Conservation (phyloP, 108 stramenopile species). For the Pseudonitzschia multiseries region DNA sequence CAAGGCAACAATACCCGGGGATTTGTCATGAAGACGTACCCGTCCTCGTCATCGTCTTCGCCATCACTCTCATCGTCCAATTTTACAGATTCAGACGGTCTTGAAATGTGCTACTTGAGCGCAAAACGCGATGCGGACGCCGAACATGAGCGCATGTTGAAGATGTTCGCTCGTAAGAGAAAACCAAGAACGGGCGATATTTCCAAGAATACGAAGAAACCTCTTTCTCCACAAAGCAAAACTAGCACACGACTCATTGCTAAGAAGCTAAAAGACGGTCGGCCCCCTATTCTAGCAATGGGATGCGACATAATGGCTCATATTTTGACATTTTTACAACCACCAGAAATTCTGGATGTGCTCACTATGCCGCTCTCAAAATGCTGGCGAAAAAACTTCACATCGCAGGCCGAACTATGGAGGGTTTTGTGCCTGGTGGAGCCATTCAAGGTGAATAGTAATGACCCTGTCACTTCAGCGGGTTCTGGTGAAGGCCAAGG, state of each 20-base stretch:
- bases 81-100: conserved; percentile 15
- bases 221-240: not conserved
- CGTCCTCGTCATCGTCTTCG: conserved; percentile 13
- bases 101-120: conserved; percentile 19
- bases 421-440: conserved; percentile 71
- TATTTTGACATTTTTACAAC: conserved; percentile 65
- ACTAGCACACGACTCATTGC: not conserved
- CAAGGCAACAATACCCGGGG: not conserved
- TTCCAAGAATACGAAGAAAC: conserved; percentile 1
- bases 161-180: conserved; percentile 14
- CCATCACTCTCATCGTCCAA: conserved; percentile 17
- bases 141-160: conserved; percentile 18
- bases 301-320: conserved; percentile 80
- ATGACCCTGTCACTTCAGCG: conserved; percentile 19
- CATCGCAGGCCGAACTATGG: conserved; percentile 75
- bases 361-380: conserved; percentile 77
- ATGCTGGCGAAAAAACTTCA: conserved; percentile 62
- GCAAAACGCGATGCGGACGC: conserved; percentile 18
- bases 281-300: conserved; percentile 29
- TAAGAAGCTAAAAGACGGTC: conserved; percentile 6
- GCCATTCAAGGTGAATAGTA: conserved; percentile 80
- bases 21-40: conserved; percentile 1
- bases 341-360: conserved; percentile 60
- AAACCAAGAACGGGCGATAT: not conserved
- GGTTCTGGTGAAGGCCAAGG: not conserved